These are phyloP conservation scores for Aspergillus cavernicola DNA, from an alignment of 495 filamentous ascomycete species.

Conservation along the genomic window DNA sequence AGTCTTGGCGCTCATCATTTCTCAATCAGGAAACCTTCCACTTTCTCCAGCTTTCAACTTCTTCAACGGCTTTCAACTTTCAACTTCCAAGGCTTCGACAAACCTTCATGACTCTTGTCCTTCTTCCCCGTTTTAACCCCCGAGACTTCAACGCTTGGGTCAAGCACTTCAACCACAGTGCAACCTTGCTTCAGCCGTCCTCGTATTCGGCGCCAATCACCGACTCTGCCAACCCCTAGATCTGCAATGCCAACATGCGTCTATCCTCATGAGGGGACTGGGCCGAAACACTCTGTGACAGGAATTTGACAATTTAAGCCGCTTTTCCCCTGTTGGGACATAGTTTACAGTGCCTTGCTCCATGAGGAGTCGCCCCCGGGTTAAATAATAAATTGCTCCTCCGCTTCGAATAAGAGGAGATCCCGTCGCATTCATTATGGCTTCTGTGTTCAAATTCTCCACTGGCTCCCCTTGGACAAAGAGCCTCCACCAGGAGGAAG, in stretches of 20 bases:
- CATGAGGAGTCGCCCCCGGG: background rate
- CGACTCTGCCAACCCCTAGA: background rate
- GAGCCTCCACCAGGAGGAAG: too few relatives aligned
- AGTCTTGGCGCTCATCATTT: background rate
- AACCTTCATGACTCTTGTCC: too few relatives aligned
- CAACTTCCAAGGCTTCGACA: background rate
- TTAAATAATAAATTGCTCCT: background rate
- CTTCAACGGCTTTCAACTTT: background rate
- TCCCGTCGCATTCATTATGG: background rate
- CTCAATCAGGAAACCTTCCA: background rate
- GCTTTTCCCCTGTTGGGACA: background rate
- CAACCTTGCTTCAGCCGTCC: background rate
- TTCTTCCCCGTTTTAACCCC: too few relatives aligned
- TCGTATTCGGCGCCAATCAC: slow-evolving; percentile 14
- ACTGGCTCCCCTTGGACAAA: too few relatives aligned
- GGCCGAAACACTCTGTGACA: background rate
- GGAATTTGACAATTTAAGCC: background rate
- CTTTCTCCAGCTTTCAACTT: too few relatives aligned
- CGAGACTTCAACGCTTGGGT: background rate
- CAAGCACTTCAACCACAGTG: background rate
- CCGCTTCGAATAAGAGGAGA: background rate
- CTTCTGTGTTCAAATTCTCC: too few relatives aligned
- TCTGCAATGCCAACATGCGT: background rate
- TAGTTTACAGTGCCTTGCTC: background rate
- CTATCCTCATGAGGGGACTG: background rate